Evolutionary conservation across 176 grass and related monocot genomes (phyloP).

Genomic region (Secale cereale): DNA sequence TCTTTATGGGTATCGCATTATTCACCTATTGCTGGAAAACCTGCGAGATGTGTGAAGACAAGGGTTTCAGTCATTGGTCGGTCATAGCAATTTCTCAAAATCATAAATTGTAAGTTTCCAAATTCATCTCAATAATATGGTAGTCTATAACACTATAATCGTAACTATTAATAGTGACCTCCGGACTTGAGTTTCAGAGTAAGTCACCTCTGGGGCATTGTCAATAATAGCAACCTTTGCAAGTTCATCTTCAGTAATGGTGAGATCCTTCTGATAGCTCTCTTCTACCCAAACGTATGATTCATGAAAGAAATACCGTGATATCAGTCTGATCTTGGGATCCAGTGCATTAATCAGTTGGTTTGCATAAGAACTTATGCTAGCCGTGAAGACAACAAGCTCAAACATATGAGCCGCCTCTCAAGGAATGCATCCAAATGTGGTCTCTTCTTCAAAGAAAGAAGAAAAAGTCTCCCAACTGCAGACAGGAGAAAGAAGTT

Average conservation of each 20-base stretch:
- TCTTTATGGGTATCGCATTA: neutral
- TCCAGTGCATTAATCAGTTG: constrained; percentile 75
- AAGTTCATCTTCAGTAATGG: constrained; percentile 59
- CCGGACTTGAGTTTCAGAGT: neutral
- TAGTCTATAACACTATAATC: neutral
- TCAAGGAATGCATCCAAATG: constrained; percentile 72
- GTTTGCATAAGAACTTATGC: constrained; percentile 73
- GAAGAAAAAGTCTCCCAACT: no score
- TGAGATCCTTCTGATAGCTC: constrained; percentile 75
- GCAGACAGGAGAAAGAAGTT: no score
- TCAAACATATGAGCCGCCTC: constrained; percentile 77
- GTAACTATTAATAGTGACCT: no score
- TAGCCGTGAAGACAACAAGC: constrained; percentile 83
- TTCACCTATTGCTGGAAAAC: neutral
- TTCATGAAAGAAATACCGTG: constrained; percentile 46
- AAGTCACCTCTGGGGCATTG: constrained; percentile 77
- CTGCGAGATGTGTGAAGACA: neutral
- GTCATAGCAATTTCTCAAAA: neutral
- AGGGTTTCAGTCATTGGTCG: neutral
- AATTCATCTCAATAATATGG: no score
- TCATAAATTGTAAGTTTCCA: neutral
- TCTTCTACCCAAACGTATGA: constrained; percentile 61
- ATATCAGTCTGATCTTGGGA: constrained; percentile 62
- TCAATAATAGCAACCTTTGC: constrained; percentile 77
- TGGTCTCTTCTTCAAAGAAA: constrained; percentile 46